Evolutionary conservation across 139 green algal genomes (phyloP), one percentile per base, ranked within the genome.

Genomic region (Pseudopediastrum boryanum): DNA sequence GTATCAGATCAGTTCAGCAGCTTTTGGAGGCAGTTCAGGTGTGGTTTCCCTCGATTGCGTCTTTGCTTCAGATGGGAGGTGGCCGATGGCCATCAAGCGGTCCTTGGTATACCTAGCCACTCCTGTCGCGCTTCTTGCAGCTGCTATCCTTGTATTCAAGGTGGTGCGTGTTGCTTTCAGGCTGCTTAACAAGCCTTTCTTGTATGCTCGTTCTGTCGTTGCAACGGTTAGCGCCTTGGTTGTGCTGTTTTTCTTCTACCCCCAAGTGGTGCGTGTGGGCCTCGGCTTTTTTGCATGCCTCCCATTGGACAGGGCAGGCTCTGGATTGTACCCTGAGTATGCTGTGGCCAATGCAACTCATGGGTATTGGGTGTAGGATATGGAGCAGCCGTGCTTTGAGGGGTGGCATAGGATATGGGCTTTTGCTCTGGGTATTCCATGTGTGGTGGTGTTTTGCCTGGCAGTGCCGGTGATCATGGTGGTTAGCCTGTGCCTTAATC

Each of bases 221-320:
- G n/a, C n/a, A n/a, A 35, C 62, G 16, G 7, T 70, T 3, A 70
- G 16, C 29, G 62, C n/a, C 8, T 23, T 71, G 33, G 63, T 71
- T 21, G 63, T 71, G 63, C 19, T 71, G 63, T 50, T 42, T 29
- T 42, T 71, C 1, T 50, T 25, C 19, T 71, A 71, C 19, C 63
- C 63, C 27, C 35, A n/a, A 25, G 39, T 71, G 33, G 33, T 71
- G 2, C 63, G 63, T 41, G 36, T 51, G 33, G 31, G 39, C 2
- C 12, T 71, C 23, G n/a, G 9, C 2, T 52, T 71, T 23, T 71
- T 71, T 51, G 63, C 63, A 7, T 71, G 63, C 35, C 33, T 52
- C 19, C 33, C 33, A 1, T 5, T 71, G 16, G 63, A 71, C 51
- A n/a, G 35, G 35, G 35, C 35, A 6, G 8, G 36, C n/a, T 39